Base-by-base conservation (phyloP, 805 yeast species). In the Hanseniaspora singularis region DNA sequence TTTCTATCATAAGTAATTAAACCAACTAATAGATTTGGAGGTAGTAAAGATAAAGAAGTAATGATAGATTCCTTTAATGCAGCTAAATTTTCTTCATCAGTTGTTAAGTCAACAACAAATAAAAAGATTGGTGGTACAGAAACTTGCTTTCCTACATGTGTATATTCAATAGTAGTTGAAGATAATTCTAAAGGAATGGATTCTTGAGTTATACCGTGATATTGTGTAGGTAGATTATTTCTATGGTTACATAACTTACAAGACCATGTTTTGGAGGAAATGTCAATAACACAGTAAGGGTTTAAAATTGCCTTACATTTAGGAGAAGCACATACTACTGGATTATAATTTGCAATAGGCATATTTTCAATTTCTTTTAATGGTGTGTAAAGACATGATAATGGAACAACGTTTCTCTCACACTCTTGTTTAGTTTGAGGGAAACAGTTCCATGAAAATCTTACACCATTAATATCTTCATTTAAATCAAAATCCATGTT, bases 341-440 rank as follows among this genome's bases (percentile, higher is more conserved):
- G 96, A 62, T 88, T 95, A 64, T 87, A 86, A 56, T 75, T 75
- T 49, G 89, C 86, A 45, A 83, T 66, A 15, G 85, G 80, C 52
- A 86, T 68, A 52, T 80, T 87, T 50, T 80, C 81, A 54, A 83
- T 75, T 49, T 76, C 76, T 57, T 85, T 77, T 55, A 92, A 72
- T 8, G 99, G 99, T n/a, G 96, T 88, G 69, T 87, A 92, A 52
- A 92, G 67, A 48, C 95, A 81, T 34, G 96, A 95, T 31, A 92
- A 79, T 11, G 99, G 98, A 27, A 92, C 88, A 16, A 89, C 94
- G 58, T 87, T 81, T 55, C 92, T 81, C 56, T 80, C 79, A 16
- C 95, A 92, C 63, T 92, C 97, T 34, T 77, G 76, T 55, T 87
- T 77, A 32, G 95, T 80, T 34, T 83, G 77, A 24, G 99, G 98